Conservation (phyloP, 352 stramenopile genomes). For the Globisporangium orthogonon region DNA sequence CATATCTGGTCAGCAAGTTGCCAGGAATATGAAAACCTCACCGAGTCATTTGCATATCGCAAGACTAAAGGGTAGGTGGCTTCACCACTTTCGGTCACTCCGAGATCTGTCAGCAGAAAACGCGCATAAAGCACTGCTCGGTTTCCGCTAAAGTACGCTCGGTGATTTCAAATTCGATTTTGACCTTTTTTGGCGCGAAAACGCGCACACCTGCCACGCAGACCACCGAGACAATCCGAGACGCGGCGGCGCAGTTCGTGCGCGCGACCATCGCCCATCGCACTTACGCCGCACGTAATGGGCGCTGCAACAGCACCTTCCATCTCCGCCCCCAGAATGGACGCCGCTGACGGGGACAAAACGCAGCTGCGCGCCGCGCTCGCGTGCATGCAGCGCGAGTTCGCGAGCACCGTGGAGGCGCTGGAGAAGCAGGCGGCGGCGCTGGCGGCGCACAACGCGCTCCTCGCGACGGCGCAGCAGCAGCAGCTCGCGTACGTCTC, state of each 20-base stretch:
- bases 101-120: too few relatives aligned
- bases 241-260: not conserved
- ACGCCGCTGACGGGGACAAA: constrained; percentile 1
- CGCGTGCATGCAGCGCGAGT: constrained; percentile 59
- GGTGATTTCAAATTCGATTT: not conserved
- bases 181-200: constrained; percentile 1
- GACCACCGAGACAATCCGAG: not conserved
- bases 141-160: too few relatives aligned
- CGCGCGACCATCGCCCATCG: not conserved
- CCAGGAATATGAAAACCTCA: too few relatives aligned
- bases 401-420: constrained; percentile 34
- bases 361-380: constrained; percentile 45
- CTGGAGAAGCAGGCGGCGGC: constrained; percentile 49
- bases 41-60: too few relatives aligned
- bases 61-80: too few relatives aligned
- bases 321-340: not conserved
- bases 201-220: not conserved
- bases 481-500: constrained; percentile 15
- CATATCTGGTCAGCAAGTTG: too few relatives aligned
- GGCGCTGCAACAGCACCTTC: not conserved
- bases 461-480: constrained; percentile 18
- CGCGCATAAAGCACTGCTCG: too few relatives aligned
- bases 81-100: too few relatives aligned
- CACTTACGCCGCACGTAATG: not conserved
- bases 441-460: constrained; percentile 44